A percentile compares a stretch with the other conserved stretches of the same genome.
Evolutionary conservation across 2,329 filamentous ascomycete genomes (phyloP).

Genomic region (Zasmidium citrigriseum): DNA sequence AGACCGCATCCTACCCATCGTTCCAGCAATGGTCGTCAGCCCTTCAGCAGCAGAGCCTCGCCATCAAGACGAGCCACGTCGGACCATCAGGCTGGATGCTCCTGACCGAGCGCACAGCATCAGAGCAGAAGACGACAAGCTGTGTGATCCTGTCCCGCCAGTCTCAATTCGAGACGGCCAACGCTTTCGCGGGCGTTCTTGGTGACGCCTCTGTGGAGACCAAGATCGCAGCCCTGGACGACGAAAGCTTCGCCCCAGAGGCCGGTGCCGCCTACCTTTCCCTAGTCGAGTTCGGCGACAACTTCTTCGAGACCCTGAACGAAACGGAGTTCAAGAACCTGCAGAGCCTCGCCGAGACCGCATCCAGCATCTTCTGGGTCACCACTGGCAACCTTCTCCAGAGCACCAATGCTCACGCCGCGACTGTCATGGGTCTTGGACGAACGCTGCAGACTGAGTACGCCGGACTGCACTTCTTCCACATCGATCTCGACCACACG

Average conservation of each 20-base stretch:
- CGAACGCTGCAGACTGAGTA: background rate
- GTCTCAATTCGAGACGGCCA: background rate
- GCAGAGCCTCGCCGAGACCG: background rate
- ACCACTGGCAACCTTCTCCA: background rate
- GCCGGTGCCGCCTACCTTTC: background rate
- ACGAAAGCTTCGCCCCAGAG: background rate
- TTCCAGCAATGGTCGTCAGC: background rate
- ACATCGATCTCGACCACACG: background rate
- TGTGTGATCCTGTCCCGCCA: background rate
- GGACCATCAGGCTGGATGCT: background rate
- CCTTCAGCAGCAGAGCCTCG: background rate
- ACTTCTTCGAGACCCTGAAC: background rate
- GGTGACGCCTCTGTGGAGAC: background rate
- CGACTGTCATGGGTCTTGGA: background rate
- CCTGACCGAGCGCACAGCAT: background rate
- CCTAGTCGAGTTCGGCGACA: background rate
- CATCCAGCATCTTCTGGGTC: background rate
- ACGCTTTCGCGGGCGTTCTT: background rate
- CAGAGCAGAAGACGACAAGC: background rate
- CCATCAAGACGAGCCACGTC: background rate
- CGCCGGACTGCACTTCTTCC: background rate
- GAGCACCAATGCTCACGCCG: background rate
- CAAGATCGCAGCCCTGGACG: background rate
- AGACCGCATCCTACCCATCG: background rate
- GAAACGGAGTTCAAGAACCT: background rate